Conservation (phyloP, 1,139 yeast species). For the Kodamaea derodonti region DNA sequence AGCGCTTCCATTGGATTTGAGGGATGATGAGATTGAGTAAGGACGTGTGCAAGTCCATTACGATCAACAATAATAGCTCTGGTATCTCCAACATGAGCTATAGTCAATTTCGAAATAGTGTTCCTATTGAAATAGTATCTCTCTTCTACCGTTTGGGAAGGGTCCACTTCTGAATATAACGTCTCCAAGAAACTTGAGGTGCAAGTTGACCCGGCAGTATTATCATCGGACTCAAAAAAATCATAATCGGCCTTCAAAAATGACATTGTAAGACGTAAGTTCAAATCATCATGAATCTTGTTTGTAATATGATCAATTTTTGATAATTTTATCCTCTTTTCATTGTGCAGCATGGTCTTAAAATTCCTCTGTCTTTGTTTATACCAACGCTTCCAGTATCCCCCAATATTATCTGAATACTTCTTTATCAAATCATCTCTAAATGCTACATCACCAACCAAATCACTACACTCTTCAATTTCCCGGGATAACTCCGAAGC, state of each 20-base stretch:
- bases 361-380: constrained; percentile 45
- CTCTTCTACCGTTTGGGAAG: constrained; percentile 28
- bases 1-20: constrained; percentile 74
- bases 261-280: constrained; percentile 57
- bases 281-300: constrained; percentile 46
- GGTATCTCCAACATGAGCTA: constrained; percentile 96
- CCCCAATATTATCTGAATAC: constrained; percentile 63
- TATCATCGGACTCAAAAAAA: constrained; percentile 31
- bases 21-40: constrained; percentile 85
- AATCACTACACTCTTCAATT: constrained; percentile 44
- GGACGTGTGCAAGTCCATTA: constrained; percentile 71
- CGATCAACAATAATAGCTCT: constrained; percentile 78
- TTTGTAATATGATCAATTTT: constrained; percentile 4
- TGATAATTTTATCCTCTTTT: constrained; percentile 16
- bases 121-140: constrained; percentile 66
- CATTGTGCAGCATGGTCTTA: constrained; percentile 34
- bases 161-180: constrained; percentile 31
- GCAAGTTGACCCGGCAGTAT: constrained; percentile 73
- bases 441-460: constrained; percentile 23
- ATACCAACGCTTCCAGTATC: constrained; percentile 84
- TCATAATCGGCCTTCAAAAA: constrained; percentile 59
- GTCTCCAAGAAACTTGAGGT: constrained; percentile 73
- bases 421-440: constrained; percentile 40
- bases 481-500: constrained; percentile 48
- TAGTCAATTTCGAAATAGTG: constrained; percentile 65